phyloP scores from a whole-genome alignment of 1,284 basidiomycete species.

The Cystobasidium pallidum region DNA sequence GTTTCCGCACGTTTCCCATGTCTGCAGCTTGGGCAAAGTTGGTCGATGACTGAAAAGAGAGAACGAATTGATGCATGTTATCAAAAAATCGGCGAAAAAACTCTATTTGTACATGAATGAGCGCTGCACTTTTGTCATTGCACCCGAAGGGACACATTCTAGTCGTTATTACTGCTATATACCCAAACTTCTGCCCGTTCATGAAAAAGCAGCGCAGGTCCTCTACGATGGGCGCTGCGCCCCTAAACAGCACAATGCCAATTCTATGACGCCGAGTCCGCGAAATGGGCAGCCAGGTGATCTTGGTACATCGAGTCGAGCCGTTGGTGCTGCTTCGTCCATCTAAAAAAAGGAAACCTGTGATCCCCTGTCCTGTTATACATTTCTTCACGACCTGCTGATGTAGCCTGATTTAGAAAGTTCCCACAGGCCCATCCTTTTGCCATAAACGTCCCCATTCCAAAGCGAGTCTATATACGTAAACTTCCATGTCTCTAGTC shows the following conservation, averaged over 20 bases:
- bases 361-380: not conserved
- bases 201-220: no score
- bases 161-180: not conserved
- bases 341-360: no score
- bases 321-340: no score
- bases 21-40: no score
- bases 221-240: no score
- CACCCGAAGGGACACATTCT: not conserved
- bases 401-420: slow-evolving; percentile 15
- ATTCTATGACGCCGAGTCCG: no score
- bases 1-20: no score
- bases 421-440: slow-evolving; percentile 23
- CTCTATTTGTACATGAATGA: not conserved
- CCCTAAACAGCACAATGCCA: no score
- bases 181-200: not conserved
- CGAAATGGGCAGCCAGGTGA: not conserved
- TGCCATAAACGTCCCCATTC: slow-evolving; percentile 77
- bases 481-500: slow-evolving; percentile 75
- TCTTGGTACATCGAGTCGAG: not conserved
- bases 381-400: not conserved
- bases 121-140: not conserved
- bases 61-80: not conserved
- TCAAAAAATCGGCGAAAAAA: not conserved
- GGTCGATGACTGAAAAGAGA: no score
- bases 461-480: slow-evolving; percentile 80